A percentile compares a stretch with the other conserved stretches of the same genome.
phyloP scores from a whole-genome alignment of 257 asterid genomes.

The Avicennia marina region DNA sequence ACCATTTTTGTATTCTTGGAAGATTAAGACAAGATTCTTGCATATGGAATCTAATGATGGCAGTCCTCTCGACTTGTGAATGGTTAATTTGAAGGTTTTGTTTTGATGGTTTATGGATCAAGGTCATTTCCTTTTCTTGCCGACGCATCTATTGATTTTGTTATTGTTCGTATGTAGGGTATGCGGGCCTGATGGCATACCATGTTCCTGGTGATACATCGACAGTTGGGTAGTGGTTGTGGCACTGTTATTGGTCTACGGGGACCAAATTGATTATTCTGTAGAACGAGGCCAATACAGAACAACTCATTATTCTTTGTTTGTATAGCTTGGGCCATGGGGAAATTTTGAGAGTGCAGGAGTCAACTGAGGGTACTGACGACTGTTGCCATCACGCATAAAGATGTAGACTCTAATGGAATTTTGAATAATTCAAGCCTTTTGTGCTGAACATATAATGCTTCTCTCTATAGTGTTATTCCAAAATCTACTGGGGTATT shows the following conservation, averaged over 20 bases:
- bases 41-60: conserved; percentile 26
- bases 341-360: no score
- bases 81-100: conserved; percentile 13
- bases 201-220: no score
- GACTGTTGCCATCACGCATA: no score
- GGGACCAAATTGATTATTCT: conserved; percentile 19
- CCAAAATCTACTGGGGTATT: no score
- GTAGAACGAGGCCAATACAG: conserved; percentile 12
- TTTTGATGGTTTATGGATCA: not conserved
- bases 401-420: no score
- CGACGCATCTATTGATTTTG: not conserved
- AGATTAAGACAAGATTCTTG: conserved; percentile 30
- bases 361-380: no score
- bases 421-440: no score
- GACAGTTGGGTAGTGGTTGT: no score
- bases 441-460: no score
- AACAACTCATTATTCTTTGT: conserved; percentile 16
- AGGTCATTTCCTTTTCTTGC: conserved; percentile 5
- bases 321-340: no score
- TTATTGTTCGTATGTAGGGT: not conserved
- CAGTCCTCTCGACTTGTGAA: conserved; percentile 5
- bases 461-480: no score
- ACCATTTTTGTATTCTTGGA: not conserved
- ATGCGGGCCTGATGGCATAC: not conserved
- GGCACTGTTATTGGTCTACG: not conserved